These are phyloP conservation scores for Anaeromyces robustus DNA, from an alignment of 192 early-diverging fungal genomes.

Conservation along the genomic window DNA sequence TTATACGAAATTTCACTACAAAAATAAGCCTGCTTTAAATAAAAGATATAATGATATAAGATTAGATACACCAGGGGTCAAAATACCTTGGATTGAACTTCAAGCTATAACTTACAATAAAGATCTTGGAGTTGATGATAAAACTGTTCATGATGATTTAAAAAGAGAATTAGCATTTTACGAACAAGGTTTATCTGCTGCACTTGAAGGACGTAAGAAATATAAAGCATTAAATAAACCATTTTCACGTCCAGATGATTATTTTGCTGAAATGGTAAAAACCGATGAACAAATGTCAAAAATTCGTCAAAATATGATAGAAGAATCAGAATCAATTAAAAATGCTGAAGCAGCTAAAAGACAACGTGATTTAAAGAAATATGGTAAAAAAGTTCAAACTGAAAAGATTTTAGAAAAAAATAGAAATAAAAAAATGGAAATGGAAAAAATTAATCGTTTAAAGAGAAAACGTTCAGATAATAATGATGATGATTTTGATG, in stretches of 20 bases:
- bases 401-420: constrained; percentile 81
- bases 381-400: constrained; percentile 90
- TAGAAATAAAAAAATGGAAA: constrained; percentile 65
- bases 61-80: not conserved
- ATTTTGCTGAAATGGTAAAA: constrained; percentile 98
- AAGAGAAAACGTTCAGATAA: constrained; percentile 62
- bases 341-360: constrained; percentile 68
- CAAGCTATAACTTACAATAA: not conserved
- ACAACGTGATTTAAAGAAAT: constrained; percentile 87
- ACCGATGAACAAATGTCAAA: constrained; percentile 85
- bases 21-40: not conserved
- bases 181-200: constrained; percentile 74
- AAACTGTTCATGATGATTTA: constrained; percentile 70
- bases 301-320: constrained; percentile 70
- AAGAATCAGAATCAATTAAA: constrained; percentile 65
- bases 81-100: not conserved
- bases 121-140: constrained; percentile 6
- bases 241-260: constrained; percentile 80
- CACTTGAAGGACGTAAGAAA: constrained; percentile 40
- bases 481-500: constrained; percentile 23
- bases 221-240: constrained; percentile 48
- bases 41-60: not conserved
- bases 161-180: constrained; percentile 89
- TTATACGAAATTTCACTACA: not conserved
- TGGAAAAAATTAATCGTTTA: constrained; percentile 81